phyloP scores from a whole-genome alignment of 2,329 filamentous ascomycete genomes.

The Alternaria postmessia region DNA sequence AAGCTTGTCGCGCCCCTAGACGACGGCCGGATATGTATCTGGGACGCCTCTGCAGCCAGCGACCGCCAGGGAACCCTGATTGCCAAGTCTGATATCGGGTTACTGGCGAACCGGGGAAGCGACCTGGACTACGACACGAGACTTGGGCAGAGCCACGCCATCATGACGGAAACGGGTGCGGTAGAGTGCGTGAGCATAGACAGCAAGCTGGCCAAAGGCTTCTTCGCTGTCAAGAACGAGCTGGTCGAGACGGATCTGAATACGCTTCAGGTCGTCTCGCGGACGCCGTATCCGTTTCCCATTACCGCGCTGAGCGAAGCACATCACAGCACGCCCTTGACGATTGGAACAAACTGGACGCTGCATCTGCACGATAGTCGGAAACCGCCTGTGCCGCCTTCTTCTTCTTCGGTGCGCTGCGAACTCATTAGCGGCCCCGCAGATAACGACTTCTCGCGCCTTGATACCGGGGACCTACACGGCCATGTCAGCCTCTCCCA shows the following conservation, averaged over 20 bases:
- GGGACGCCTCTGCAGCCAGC: conserved; percentile 66
- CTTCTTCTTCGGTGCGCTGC: conserved; percentile 31
- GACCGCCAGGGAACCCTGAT: conserved; percentile 72
- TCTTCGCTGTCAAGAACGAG: conserved; percentile 79
- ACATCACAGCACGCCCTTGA: conserved; percentile 72
- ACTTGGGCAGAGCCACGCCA: conserved; percentile 57
- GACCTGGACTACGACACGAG: conserved; percentile 54
- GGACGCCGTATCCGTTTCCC: conserved; percentile 78
- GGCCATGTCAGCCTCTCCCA: conserved; percentile 77
- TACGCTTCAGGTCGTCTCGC: conserved; percentile 73
- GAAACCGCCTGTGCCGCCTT: conserved; percentile 35
- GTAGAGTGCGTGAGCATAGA: conserved; percentile 87
- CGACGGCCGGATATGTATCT: conserved; percentile 86
- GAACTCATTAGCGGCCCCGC: conserved; percentile 39
- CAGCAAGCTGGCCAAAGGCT: conserved; percentile 71
- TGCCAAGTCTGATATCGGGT: conserved; percentile 69
- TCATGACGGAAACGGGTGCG: conserved; percentile 74
- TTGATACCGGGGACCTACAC: conserved; percentile 62
- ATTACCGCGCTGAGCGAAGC: conserved; percentile 83
- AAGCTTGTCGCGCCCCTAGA: conserved; percentile 80
- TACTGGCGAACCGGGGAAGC: conserved; percentile 68
- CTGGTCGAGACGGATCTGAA: conserved; percentile 79
- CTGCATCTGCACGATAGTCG: conserved; percentile 85
- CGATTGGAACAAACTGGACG: conserved; percentile 82
- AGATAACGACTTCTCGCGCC: conserved; percentile 44